Evolutionary conservation across 139 green algal species (phyloP).

Genomic region (Pseudopediastrum boryanum): DNA sequence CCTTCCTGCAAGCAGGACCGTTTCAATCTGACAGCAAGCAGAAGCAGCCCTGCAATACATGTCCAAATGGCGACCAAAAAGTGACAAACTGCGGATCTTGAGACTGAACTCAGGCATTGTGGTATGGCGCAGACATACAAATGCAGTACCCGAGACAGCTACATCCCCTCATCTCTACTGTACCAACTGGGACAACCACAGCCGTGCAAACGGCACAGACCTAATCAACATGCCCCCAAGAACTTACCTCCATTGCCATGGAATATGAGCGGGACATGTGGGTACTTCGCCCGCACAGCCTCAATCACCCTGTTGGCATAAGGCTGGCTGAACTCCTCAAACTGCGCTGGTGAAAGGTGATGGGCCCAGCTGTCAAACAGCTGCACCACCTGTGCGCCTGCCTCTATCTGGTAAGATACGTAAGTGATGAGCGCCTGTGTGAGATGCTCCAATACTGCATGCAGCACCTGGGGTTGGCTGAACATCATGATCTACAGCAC

Average conservation of each 20-base stretch:
- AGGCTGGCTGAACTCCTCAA: conserved; percentile 90
- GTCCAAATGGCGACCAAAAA: too few relatives aligned
- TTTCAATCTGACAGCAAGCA: too few relatives aligned
- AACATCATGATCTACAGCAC: conserved; percentile 83
- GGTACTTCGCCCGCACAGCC: conserved; percentile 74
- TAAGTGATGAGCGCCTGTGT: conserved; percentile 88
- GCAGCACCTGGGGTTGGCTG: conserved; percentile 83
- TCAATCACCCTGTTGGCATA: conserved; percentile 89
- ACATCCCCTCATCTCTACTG: too few relatives aligned
- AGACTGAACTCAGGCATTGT: too few relatives aligned
- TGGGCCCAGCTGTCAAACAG: conserved; percentile 99
- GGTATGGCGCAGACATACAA: too few relatives aligned
- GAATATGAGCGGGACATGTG: conserved; percentile 93
- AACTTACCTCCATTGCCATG: conserved; percentile 93
- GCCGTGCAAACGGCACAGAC: too few relatives aligned
- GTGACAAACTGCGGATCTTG: too few relatives aligned
- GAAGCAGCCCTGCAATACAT: too few relatives aligned
- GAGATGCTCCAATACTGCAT: conserved; percentile 89
- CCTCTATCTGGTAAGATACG: conserved; percentile 93
- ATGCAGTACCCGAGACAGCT: too few relatives aligned
- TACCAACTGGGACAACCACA: not conserved
- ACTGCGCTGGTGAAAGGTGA: conserved; percentile 93
- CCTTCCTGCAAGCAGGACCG: too few relatives aligned
- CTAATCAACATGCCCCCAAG: not conserved
- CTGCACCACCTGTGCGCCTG: conserved; percentile 92